Base-by-base conservation (phyloP, 2,329 filamentous ascomycete species). In the Aspergillus amoenus region DNA sequence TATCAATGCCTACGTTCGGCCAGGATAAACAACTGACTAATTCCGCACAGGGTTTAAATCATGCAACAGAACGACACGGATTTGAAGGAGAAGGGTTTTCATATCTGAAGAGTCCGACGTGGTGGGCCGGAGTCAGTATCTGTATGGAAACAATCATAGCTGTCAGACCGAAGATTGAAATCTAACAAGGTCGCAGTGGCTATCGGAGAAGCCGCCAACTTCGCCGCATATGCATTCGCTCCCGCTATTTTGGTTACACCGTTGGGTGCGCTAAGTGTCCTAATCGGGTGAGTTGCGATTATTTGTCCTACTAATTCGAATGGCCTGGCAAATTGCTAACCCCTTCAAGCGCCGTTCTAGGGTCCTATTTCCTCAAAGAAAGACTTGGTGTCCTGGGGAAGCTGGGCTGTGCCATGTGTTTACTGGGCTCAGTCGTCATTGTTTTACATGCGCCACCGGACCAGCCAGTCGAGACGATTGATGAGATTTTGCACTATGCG, bases 161-260 rank as follows among this genome's bases (percentile, higher is more conserved):
- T 44, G 32, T 37, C 46, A 42, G 30, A n/a, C 40, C 42, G 47
- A 34, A 47, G 34, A 41, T 32, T 34, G 52, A 40, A 47, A 49
- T 47, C 56, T 67, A 61, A 74, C 71, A 59, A 44, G 64, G 56
- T 43, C 17, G 49, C 58, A 96, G 91, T 99, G 85, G 89, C 92
- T 59, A 78, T 95, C 44, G 94, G 94, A 70, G 94, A 99, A 78
- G 81, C 97, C 57, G 95, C 92, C 78, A 99, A 99, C 76, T 99
- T 99, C 73, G 93, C 93, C 50, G 94, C 94, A 61, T 99, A 99
- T 73, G 94, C 94, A 7, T 99, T 97, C 77, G 94, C 94, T 64
- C 94, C 94, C 41, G 95, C 94, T n/a, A 99, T 99, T 76, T 83
- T 99, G 52, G 94, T 99, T 41, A 99, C 94, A 5, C 94, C 94